These are phyloP conservation scores for Amaranthus hypochondriacus DNA, from an alignment of 148 eudicot genomes.

Conservation along the genomic window DNA sequence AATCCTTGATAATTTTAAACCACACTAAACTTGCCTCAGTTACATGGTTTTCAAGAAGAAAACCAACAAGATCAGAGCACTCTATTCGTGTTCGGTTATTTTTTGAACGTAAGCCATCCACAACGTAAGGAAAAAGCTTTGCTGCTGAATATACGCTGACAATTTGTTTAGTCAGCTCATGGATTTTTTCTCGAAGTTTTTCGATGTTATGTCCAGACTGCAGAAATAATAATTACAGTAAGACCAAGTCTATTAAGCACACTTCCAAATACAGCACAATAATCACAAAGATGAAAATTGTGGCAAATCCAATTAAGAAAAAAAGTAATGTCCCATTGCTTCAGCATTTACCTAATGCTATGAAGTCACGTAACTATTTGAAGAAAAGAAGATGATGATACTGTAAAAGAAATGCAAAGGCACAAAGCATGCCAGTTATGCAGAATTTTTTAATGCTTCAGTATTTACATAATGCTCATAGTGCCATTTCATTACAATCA, in stretches of 20 bases:
- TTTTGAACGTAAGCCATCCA: conserved; percentile 90
- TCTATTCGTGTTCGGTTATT: conserved; percentile 86
- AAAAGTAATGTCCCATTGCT: no score
- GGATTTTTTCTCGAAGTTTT: conserved; percentile 80
- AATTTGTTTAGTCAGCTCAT: conserved; percentile 74
- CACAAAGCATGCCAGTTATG: not conserved
- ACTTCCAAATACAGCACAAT: conserved; percentile 1
- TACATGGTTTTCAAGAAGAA: conserved; percentile 74
- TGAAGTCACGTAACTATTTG: no score
- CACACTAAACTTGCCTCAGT: conserved; percentile 47
- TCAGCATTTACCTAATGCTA: no score
- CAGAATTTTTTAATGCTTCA: not conserved
- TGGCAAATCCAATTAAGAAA: not conserved
- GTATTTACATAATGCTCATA: not conserved
- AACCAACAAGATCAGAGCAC: conserved; percentile 80
- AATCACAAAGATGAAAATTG: not conserved
- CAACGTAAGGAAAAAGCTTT: conserved; percentile 71
- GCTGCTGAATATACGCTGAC: conserved; percentile 70
- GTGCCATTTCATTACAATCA: not conserved
- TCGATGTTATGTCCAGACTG: conserved; percentile 97
- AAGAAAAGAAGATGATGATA: no score
- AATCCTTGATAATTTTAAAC: not conserved
- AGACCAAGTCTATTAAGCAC: not conserved
- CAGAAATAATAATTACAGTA: conserved; percentile 19
- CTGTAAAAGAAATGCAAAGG: not conserved